These are phyloP conservation scores for Cytospora schulzeri DNA, from an alignment of 2,329 filamentous ascomycete genomes.

Conservation along the genomic window DNA sequence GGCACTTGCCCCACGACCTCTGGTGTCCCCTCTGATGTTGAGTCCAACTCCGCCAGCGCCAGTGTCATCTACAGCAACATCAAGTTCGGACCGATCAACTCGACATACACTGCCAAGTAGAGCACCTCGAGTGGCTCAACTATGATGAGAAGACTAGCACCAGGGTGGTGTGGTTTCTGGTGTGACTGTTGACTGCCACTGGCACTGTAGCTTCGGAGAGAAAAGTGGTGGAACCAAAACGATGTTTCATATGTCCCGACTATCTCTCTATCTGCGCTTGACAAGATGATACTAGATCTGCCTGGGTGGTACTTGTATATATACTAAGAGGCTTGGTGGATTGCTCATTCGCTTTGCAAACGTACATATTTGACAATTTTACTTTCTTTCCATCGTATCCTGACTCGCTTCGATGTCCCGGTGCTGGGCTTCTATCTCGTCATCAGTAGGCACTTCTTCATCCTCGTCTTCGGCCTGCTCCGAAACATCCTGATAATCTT, in stretches of 20 bases:
- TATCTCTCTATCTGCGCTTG: neutral
- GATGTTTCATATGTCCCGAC: neutral
- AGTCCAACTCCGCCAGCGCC: conserved; percentile 32
- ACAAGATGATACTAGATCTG: neutral
- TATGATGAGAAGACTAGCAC: neutral
- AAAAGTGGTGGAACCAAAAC: neutral
- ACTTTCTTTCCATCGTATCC: neutral
- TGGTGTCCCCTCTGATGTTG: conserved; percentile 43
- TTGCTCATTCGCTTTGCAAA: neutral
- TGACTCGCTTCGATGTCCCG: neutral
- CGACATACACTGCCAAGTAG: conserved; percentile 17
- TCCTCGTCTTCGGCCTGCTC: neutral
- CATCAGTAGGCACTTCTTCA: neutral
- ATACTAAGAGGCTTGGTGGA: neutral
- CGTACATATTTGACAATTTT: neutral
- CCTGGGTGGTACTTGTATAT: neutral
- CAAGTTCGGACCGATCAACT: conserved; percentile 31
- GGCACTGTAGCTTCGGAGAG: neutral
- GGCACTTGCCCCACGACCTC: conserved; percentile 45
- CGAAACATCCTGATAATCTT: neutral
- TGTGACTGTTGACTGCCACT: neutral
- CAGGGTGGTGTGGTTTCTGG: neutral
- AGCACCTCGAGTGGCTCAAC: neutral
- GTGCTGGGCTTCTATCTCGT: neutral
- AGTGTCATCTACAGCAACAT: conserved; percentile 34